A percentile compares a stretch with the other conserved stretches of the same genome.
phyloP scores from a whole-genome alignment of 257 asterid genomes.

The Gentiana macrophylla region DNA sequence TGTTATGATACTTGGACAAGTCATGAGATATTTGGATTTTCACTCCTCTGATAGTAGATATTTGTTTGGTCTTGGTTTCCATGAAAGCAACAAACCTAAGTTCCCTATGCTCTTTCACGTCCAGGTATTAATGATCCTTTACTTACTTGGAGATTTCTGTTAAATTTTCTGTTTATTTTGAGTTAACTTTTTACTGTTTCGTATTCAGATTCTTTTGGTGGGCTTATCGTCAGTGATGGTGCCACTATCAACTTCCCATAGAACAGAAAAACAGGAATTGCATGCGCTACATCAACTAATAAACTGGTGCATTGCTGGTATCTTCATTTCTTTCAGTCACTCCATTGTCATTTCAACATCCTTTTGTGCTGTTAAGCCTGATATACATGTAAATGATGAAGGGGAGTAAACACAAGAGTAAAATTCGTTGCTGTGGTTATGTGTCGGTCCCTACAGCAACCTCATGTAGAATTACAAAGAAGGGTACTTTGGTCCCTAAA shows the following conservation, averaged over 20 bases:
- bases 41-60: constrained; percentile 40
- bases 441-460: too few species aligned
- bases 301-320: constrained; percentile 93
- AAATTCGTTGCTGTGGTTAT: background rate
- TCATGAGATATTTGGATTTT: constrained; percentile 49
- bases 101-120: constrained; percentile 51
- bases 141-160: background rate
- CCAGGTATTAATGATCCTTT: constrained; percentile 42
- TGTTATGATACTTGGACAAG: constrained; percentile 57
- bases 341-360: constrained; percentile 1
- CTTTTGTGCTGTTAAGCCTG: too few species aligned
- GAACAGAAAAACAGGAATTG: constrained; percentile 81
- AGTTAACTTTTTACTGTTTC: constrained; percentile 11
- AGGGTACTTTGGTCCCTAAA: too few species aligned
- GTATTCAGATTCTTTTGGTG: constrained; percentile 57
- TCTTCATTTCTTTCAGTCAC: background rate
- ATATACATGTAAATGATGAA: too few species aligned
- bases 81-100: constrained; percentile 36
- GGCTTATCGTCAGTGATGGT: constrained; percentile 73
- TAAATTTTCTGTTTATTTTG: background rate
- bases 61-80: constrained; percentile 36
- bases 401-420: background rate
- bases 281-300: constrained; percentile 71
- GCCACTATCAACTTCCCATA: constrained; percentile 73
- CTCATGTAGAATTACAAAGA: too few species aligned